A percentile compares a stretch with the other conserved stretches of the same genome.
Conservation (phyloP, 73 alveolate genomes). For the Paramecium tetraurelia region DNA sequence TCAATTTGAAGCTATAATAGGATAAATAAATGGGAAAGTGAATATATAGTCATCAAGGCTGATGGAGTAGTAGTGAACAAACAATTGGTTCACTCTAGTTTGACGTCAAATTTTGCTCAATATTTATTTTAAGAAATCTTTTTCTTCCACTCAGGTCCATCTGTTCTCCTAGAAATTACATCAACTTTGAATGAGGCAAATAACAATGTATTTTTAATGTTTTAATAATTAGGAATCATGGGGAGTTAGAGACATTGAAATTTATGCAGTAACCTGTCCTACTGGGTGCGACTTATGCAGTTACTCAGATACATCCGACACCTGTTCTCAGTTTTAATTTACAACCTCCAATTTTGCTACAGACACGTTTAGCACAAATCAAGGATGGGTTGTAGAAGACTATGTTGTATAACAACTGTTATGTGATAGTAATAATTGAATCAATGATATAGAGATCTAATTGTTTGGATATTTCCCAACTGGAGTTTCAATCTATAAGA, state of each 20-base stretch:
- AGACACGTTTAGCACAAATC: neutral
- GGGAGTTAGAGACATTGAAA: conserved; percentile 6
- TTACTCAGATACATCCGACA: neutral
- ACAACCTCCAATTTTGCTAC: neutral
- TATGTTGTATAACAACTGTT: neutral
- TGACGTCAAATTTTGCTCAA: neutral
- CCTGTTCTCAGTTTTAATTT: neutral
- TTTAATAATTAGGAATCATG: neutral
- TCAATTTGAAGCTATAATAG: neutral
- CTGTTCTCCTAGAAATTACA: neutral
- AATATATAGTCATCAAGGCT: neutral
- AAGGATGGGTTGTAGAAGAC: neutral
- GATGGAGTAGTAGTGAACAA: neutral
- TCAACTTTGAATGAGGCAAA: neutral
- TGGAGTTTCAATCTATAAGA: neutral
- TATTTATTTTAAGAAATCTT: neutral
- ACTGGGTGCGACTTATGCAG: neutral
- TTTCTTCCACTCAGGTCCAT: neutral
- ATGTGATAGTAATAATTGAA: neutral
- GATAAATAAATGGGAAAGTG: neutral
- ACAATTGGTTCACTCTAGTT: neutral
- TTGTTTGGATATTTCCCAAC: neutral
- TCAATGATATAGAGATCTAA: neutral
- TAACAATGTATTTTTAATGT: neutral
- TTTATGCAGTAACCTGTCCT: neutral